Evolutionary conservation across 306 rosid genomes (phyloP).

Genomic region (Cicer chorassanicum): DNA sequence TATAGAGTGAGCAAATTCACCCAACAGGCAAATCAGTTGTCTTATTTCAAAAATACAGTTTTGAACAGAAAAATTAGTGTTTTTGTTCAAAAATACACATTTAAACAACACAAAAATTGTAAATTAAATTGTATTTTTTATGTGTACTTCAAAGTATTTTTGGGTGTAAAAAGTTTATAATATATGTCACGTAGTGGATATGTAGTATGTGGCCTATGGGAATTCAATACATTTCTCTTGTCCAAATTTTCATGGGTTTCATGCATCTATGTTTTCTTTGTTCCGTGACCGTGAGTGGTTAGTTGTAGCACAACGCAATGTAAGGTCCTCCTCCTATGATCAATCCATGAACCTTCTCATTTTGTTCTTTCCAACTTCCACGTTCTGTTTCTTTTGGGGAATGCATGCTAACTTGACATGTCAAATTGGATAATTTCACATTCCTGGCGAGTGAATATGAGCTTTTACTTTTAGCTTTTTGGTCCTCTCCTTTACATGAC

Average conservation of each 20-base stretch:
- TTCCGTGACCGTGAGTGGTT: slow-evolving; percentile 49
- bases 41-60: too few relatives aligned
- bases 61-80: too few relatives aligned
- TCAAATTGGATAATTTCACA: slow-evolving; percentile 35
- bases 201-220: not conserved
- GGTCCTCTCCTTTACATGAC: slow-evolving; percentile 36
- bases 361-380: not conserved
- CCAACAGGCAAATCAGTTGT: too few relatives aligned
- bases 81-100: too few relatives aligned
- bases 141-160: too few relatives aligned
- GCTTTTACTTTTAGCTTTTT: slow-evolving; percentile 33
- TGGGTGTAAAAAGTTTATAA: too few relatives aligned
- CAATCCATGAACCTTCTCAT: slow-evolving; percentile 17
- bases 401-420: slow-evolving; percentile 29
- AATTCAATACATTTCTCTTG: not conserved
- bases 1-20: too few relatives aligned
- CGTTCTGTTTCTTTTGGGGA: slow-evolving; percentile 17
- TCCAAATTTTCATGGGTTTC: slow-evolving; percentile 43
- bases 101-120: too few relatives aligned
- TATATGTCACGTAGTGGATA: not conserved
- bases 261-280: slow-evolving; percentile 27
- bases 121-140: too few relatives aligned
- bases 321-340: not conserved
- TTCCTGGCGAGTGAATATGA: slow-evolving; percentile 6
- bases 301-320: not conserved